Percentiles rank a stretch among this genome's conserved stretches.
phyloP scores from a whole-genome alignment of 345 rosid species.

The Corchorus olitorius region DNA sequence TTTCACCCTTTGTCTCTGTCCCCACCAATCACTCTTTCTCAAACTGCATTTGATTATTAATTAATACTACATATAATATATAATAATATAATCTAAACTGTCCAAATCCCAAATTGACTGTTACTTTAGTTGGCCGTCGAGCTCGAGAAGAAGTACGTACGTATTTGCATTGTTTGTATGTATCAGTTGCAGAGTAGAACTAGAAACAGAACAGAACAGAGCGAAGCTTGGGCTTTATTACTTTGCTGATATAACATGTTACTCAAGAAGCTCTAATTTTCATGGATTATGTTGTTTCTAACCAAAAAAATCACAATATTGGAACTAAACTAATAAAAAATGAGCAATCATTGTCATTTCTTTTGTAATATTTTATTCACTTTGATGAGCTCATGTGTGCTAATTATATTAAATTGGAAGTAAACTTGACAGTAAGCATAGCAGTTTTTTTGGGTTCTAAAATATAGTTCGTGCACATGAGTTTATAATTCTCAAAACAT shows the following conservation, averaged over 20 bases:
- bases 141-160: background rate
- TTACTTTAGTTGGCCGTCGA: background rate
- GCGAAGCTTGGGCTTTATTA: background rate
- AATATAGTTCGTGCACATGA: slow-evolving; percentile 17
- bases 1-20: slow-evolving; percentile 17
- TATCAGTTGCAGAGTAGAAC: background rate
- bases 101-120: background rate
- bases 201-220: background rate
- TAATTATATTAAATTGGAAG: background rate
- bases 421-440: background rate
- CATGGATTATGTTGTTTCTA: background rate
- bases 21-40: slow-evolving; percentile 14
- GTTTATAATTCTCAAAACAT: slow-evolving; percentile 13
- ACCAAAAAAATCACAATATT: too few species aligned
- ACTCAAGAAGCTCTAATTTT: background rate
- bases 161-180: background rate
- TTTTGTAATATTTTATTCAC: background rate
- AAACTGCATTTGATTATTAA: too few species aligned
- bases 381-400: slow-evolving; percentile 12
- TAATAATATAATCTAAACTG: slow-evolving; percentile 7
- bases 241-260: background rate
- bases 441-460: background rate
- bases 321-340: too few species aligned
- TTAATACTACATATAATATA: too few species aligned
- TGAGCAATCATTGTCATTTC: slow-evolving; percentile 8